These are phyloP conservation scores for Lasiodiplodia citricola DNA, from an alignment of 2,329 filamentous ascomycete genomes.

Conservation along the genomic window DNA sequence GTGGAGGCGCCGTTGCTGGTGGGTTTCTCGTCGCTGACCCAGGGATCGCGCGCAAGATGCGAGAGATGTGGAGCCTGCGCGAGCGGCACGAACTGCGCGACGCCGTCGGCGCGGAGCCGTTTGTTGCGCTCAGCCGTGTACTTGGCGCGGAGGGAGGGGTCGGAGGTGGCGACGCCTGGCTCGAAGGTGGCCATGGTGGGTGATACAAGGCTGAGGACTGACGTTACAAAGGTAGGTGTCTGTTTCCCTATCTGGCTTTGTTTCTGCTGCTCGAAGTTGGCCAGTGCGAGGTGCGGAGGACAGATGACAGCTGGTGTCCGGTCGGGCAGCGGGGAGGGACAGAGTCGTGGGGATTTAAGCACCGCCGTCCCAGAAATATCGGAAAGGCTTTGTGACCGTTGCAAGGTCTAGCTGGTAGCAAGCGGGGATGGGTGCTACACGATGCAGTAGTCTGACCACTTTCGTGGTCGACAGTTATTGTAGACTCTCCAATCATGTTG, in stretches of 20 bases:
- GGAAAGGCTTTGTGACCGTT: neutral
- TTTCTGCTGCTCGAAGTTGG: too few species aligned
- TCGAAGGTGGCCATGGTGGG: neutral
- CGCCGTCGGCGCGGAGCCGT: slow-evolving; percentile 9
- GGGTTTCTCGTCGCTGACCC: slow-evolving; percentile 2
- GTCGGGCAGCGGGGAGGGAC: too few species aligned
- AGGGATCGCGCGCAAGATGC: slow-evolving; percentile 32
- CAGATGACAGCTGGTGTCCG: too few species aligned
- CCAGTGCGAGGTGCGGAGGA: too few species aligned
- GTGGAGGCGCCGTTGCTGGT: neutral
- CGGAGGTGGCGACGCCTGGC: neutral
- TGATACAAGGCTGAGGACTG: too few species aligned
- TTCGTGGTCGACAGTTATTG: neutral
- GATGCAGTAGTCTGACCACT: neutral
- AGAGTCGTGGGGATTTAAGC: too few species aligned
- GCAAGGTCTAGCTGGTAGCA: neutral
- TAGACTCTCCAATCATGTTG: neutral
- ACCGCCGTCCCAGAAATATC: neutral
- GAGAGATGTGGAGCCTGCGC: neutral
- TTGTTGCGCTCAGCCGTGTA: slow-evolving; percentile 16
- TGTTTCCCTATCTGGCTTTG: too few species aligned
- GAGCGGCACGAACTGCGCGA: neutral
- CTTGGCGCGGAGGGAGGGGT: neutral
- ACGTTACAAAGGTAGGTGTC: too few species aligned
- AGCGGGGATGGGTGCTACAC: neutral